These are phyloP conservation scores for Sporothrix protearum DNA, from an alignment of 2,329 filamentous ascomycete genomes.

Conservation along the genomic window DNA sequence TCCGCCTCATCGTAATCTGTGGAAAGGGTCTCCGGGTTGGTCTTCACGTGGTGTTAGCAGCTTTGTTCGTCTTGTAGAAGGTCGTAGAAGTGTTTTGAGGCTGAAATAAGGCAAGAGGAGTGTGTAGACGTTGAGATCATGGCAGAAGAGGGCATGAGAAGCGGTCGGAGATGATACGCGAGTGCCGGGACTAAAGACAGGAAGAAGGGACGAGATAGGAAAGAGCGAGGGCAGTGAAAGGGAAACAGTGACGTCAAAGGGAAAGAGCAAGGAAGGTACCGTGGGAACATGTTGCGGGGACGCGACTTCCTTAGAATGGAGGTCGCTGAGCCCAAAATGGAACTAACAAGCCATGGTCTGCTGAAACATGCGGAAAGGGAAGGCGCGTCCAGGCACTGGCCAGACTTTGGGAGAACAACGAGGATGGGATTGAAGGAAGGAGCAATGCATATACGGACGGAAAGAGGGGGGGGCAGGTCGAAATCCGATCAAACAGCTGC, in stretches of 20 bases:
- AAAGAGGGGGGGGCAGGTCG: background rate
- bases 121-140: background rate
- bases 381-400: background rate
- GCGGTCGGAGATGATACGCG: background rate
- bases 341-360: background rate
- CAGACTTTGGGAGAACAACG: background rate
- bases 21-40: conserved; percentile 83
- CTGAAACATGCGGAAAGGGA: background rate
- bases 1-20: conserved; percentile 96
- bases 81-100: background rate
- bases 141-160: background rate
- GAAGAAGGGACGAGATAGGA: background rate
- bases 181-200: background rate
- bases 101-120: background rate
- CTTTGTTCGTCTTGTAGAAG: background rate
- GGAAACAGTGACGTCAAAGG: no score
- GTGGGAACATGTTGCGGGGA: background rate
- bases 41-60: conserved; percentile 36
- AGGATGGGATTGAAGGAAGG: background rate
- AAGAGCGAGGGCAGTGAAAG: background rate
- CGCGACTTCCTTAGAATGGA: background rate
- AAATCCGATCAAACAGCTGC: background rate
- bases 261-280: background rate
- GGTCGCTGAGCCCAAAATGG: background rate
- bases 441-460: no score